Evolutionary conservation across 2,329 filamentous ascomycete genomes (phyloP).

Genomic region (Alternaria gaisen): DNA sequence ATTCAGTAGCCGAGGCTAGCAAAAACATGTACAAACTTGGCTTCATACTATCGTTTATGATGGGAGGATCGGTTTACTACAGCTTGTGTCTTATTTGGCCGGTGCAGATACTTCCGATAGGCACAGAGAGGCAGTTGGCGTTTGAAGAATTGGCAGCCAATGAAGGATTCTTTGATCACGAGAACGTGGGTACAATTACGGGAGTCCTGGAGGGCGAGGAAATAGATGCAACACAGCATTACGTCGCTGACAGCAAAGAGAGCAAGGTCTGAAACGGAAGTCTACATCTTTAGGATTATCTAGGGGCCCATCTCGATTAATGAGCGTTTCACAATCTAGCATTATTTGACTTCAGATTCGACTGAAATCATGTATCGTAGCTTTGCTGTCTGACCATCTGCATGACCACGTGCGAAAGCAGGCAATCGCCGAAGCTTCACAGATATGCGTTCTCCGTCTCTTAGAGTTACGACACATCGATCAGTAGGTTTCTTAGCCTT

Average conservation of each 20-base stretch:
- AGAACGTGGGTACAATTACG: slow-evolving; percentile 23
- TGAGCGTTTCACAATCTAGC: no score
- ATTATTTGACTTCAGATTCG: no score
- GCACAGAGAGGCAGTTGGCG: slow-evolving; percentile 12
- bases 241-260: slow-evolving; percentile 19
- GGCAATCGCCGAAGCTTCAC: no score
- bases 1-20: slow-evolving; percentile 21
- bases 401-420: no score
- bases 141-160: slow-evolving; percentile 28
- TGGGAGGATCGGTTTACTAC: slow-evolving; percentile 29
- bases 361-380: no score
- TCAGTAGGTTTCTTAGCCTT: no score
- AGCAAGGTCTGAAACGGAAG: slow-evolving; percentile 7
- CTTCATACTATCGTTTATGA: slow-evolving; percentile 22
- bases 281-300: no score
- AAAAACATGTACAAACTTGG: slow-evolving; percentile 34
- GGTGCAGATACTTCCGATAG: slow-evolving; percentile 21
- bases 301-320: no score
- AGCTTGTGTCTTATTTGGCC: slow-evolving; percentile 25
- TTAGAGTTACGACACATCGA: no score
- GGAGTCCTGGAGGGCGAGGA: slow-evolving; percentile 27
- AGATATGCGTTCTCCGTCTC: no score
- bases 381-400: no score
- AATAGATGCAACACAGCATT: slow-evolving; percentile 15
- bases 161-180: slow-evolving; percentile 29